A percentile compares a stretch with the other conserved stretches of the same genome.
Conservation (phyloP, 192 early-diverging fungal species). For the Umbelopsis ramanniana region DNA sequence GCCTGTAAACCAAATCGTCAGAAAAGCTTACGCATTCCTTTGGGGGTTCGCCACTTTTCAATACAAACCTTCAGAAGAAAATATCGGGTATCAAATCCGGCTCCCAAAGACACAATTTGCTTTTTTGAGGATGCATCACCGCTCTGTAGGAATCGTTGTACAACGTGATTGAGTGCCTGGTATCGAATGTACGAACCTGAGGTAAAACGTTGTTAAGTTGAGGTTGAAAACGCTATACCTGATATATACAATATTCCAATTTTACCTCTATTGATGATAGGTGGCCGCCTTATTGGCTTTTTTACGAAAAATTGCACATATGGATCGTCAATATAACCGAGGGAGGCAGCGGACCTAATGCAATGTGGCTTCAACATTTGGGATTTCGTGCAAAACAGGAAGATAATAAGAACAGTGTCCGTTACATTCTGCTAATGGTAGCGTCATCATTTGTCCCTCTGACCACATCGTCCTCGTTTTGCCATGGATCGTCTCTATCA, state of each 20-base stretch:
- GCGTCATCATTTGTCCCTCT: conserved; percentile 95
- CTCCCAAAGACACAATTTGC: conserved; percentile 89
- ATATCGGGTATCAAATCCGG: conserved; percentile 92
- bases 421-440: conserved; percentile 78
- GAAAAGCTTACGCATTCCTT: not conserved
- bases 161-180: conserved; percentile 64
- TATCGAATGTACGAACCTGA: conserved; percentile 81
- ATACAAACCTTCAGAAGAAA: conserved; percentile 71
- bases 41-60: too few relatives aligned
- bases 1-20: not conserved
- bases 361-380: not conserved
- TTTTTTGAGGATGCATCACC: conserved; percentile 39
- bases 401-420: not conserved
- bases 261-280: conserved; percentile 91
- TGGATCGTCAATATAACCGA: conserved; percentile 84
- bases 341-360: conserved; percentile 74
- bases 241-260: not conserved
- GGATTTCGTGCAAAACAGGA: not conserved
- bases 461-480: conserved; percentile 66
- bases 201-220: not conserved
- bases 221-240: not conserved
- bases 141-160: conserved; percentile 63
- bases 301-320: conserved; percentile 84
- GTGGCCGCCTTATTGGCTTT: conserved; percentile 73
- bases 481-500: conserved; percentile 18